Percentiles rank a stretch among this genome's conserved stretches.
Conservation (phyloP, 805 yeast species). For the Zygotorulaspora florentina region DNA sequence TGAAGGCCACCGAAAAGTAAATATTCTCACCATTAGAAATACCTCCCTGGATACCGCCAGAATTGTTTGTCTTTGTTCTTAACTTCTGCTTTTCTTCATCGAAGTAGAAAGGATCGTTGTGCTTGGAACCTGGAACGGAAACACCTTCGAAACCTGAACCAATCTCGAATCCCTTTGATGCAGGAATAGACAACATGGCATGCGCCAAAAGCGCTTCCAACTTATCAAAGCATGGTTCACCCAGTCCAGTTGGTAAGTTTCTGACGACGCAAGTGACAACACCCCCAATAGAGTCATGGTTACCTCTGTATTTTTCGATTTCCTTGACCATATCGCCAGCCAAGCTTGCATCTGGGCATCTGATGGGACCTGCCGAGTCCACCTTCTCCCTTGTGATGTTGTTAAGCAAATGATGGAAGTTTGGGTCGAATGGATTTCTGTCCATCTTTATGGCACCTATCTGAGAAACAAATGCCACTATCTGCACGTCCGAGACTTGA, state of each 20-base stretch:
- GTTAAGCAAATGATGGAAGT: constrained; percentile 62
- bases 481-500: constrained; percentile 78
- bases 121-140: constrained; percentile 84
- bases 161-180: constrained; percentile 96
- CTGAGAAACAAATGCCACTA: constrained; percentile 93
- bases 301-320: constrained; percentile 81
- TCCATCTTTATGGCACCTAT: constrained; percentile 80
- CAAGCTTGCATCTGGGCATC: constrained; percentile 80
- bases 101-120: constrained; percentile 79
- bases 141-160: constrained; percentile 96
- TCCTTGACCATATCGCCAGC: constrained; percentile 79
- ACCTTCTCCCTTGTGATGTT: constrained; percentile 85
- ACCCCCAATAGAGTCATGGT: constrained; percentile 94
- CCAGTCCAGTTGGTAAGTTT: constrained; percentile 91
- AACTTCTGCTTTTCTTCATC: constrained; percentile 58
- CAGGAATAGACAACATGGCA: constrained; percentile 97
- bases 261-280: constrained; percentile 95
- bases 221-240: constrained; percentile 97
- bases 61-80: constrained; percentile 84
- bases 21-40: constrained; percentile 94
- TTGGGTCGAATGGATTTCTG: constrained; percentile 60
- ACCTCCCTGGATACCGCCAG: constrained; percentile 99
- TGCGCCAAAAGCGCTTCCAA: constrained; percentile 93
- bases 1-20: constrained; percentile 92
- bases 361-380: constrained; percentile 81